Evolutionary conservation across 352 stramenopile species (phyloP).

Genomic region (Globisporangium sylvaticum): DNA sequence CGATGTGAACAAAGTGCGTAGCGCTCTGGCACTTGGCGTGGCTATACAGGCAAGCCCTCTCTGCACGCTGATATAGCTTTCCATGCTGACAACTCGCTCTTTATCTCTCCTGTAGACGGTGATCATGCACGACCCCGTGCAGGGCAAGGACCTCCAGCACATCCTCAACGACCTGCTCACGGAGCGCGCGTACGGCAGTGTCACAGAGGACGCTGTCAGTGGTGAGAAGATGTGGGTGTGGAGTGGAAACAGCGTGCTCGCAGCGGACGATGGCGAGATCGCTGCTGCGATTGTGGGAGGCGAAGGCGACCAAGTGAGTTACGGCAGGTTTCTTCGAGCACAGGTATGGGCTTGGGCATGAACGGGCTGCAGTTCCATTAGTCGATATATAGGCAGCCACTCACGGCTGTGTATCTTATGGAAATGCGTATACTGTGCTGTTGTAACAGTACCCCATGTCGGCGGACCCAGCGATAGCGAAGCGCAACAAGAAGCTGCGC

Average conservation of each 20-base stretch:
- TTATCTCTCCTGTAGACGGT: constrained; percentile 37
- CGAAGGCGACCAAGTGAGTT: constrained; percentile 34
- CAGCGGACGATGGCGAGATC: background rate
- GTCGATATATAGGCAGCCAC: background rate
- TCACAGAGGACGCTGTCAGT: constrained; percentile 10
- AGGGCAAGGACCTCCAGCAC: constrained; percentile 66
- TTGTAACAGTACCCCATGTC: constrained; percentile 51
- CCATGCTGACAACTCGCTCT: background rate
- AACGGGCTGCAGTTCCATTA: background rate
- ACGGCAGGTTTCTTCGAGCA: constrained; percentile 53
- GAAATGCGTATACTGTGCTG: background rate
- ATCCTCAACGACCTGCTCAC: constrained; percentile 78
- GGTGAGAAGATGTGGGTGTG: constrained; percentile 38
- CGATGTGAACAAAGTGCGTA: constrained; percentile 73
- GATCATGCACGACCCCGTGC: constrained; percentile 81
- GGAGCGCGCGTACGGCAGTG: constrained; percentile 40
- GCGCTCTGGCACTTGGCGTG: background rate
- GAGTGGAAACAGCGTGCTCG: constrained; percentile 31
- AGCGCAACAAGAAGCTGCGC: constrained; percentile 59
- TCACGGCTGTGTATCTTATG: background rate
- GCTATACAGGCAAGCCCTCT: background rate
- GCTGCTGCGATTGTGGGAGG: background rate
- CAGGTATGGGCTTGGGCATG: constrained; percentile 32
- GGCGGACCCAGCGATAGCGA: constrained; percentile 32
- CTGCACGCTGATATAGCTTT: too few relatives aligned